These are phyloP conservation scores for Fusarium sp. DNA, from an alignment of 2,329 filamentous ascomycete genomes.

Conservation along the genomic window DNA sequence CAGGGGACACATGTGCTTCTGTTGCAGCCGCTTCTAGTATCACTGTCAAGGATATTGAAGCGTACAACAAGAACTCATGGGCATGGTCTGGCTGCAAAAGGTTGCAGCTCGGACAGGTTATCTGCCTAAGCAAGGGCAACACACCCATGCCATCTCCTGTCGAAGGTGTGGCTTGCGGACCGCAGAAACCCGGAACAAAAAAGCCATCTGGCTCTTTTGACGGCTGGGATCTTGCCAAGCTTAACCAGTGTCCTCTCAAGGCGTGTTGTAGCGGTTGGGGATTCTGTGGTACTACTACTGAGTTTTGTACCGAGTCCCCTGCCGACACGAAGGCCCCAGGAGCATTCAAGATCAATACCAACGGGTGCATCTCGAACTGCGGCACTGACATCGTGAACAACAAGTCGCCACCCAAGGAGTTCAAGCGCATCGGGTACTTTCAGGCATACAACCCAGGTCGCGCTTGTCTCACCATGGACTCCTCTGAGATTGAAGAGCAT, in stretches of 20 bases:
- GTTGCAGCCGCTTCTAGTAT: conserved; percentile 48
- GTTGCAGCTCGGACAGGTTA: conserved; percentile 31
- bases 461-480: conserved; percentile 45
- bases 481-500: conserved; percentile 6
- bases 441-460: conserved; percentile 51
- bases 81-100: conserved; percentile 45
- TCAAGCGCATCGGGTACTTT: conserved; percentile 42
- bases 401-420: conserved; percentile 1
- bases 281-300: conserved; percentile 20
- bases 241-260: conserved; percentile 50
- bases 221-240: conserved; percentile 9
- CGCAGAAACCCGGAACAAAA: conserved; percentile 40
- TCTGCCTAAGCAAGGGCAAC: conserved; percentile 47
- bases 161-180: conserved; percentile 47
- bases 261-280: conserved; percentile 54
- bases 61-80: conserved; percentile 45
- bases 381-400: conserved; percentile 42
- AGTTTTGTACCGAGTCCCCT: conserved; percentile 1
- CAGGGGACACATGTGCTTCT: conserved; percentile 49
- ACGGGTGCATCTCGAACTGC: conserved; percentile 49
- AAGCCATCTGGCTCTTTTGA: conserved; percentile 3
- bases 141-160: conserved; percentile 47
- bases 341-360: conserved; percentile 10
- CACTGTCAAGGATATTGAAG: conserved; percentile 50
- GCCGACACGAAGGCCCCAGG: background rate